Evolutionary conservation across 139 green algal species (phyloP), one percentile per base, ranked within the genome.

Genomic region (Auxenochlorella protothecoides): DNA sequence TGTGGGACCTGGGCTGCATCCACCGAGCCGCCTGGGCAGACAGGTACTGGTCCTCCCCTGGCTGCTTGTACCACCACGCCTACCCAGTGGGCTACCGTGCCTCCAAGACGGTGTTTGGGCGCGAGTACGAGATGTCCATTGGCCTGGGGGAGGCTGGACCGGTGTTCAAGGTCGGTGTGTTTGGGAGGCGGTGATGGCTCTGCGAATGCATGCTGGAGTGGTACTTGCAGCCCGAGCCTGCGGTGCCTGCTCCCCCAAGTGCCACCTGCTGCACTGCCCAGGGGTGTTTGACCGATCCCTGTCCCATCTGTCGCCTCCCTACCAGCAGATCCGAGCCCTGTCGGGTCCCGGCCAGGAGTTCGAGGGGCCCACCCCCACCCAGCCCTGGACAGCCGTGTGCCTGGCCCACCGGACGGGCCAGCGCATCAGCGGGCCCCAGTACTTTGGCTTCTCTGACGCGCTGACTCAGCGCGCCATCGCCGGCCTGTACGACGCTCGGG

Each of bases 1-100:
- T 85, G 10, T 76, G 69, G 74, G 70, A 80, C 14, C 72, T 85
- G 7, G 83, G 81, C 5, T 6, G 27, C 4, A 65, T 85, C 55
- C 63, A 83, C n/a, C 77, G 83, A 2, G 78, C 75, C 5, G 27
- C 66, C 11, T 88, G 78, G 68, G 70, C 72, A 15, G 70, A 80
- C 55, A 55, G 63, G n/a, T 86, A 83, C 70, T 88, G 83, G 83
- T 83, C 74, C 13, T 79, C 68, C 2, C 59, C 55, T 6, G 78
- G 83, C 60, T 86, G 81, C 74, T 66, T 83, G 9, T 85, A 76
- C 66, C 83, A 86, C 62, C 83, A 88, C 54, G 73, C 83, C 12
- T 88, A 87, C 65, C 78, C 81, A 3, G 73, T 83, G 44, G 83
- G 83, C 0, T 88, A 86, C 73, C 53, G 68, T 3, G 83, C 83